Base-by-base conservation (phyloP, 2,329 filamentous ascomycete species). In the Fusarium scirpi region DNA sequence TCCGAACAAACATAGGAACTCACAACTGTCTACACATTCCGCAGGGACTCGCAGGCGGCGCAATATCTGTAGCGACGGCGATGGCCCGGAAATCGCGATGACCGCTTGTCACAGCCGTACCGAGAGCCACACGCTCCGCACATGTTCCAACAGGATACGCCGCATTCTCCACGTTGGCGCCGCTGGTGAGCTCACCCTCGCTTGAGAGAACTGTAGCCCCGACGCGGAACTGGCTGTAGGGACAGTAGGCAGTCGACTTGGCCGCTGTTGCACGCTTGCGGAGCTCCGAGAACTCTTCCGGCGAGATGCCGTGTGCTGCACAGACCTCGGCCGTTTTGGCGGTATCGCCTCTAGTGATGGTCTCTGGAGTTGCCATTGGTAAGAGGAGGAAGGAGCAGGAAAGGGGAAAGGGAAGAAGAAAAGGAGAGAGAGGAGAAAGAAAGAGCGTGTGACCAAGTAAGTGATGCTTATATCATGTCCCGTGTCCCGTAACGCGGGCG, bases 11-110 rank as follows among this genome's bases (percentile, higher is more conserved):
- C 41, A 12, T 10, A 45, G 34, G n/a, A 54, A 85, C 89, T 83
- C 78, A 94, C 91, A 95, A 97, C 79, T 98, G 95, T 75, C 95
- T 86, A 80, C 95, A 98, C 94, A 97, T 98, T 58, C 96, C 96
- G 78, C 96, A 99, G 1, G 96, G 96, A 67, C 91, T 90, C 49
- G 87, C 87, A 6, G 90, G 89, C 30, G 89, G 88, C 32, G 80
- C 82, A 44, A 92, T 91, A 78, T 98, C 92, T 8, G 94, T 97
- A 9, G 92, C 88, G 6, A 99, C 94, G 18, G 92, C 95, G 24
- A 99, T 81, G 22, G 94, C 95, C 76, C 89, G 90, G 82, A 97
- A 93, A 11, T 55, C 76, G 34, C 80, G 81, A 70, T 87, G 81
- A 5, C 88, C 87, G 54, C 82, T 82, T 9, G 89, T 87, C 8